phyloP scores from a whole-genome alignment of 768 basidiomycete species.

The Termitomyces sp. region DNA sequence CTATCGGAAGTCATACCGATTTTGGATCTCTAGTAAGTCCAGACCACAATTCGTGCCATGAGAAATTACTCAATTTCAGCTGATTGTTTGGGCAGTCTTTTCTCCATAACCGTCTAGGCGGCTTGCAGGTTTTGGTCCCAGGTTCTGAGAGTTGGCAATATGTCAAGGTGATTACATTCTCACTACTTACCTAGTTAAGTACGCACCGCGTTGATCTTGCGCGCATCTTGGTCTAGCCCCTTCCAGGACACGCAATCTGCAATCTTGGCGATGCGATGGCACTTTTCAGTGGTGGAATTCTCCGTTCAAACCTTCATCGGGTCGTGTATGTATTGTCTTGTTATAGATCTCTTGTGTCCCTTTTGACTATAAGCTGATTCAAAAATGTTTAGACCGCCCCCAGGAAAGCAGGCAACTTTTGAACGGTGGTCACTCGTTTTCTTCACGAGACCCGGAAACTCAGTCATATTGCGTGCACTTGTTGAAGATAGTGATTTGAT shows the following conservation, averaged over 20 bases:
- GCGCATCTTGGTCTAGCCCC: slow-evolving; percentile 25
- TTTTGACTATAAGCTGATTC: not conserved
- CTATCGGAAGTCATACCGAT: slow-evolving; percentile 62
- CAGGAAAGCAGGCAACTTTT: slow-evolving; percentile 46
- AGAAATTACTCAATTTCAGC: slow-evolving; percentile 22
- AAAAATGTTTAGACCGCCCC: slow-evolving; percentile 54
- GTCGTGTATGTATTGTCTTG: slow-evolving; percentile 8
- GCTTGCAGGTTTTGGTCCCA: slow-evolving; percentile 64
- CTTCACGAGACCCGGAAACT: slow-evolving; percentile 62
- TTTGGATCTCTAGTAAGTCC: slow-evolving; percentile 61
- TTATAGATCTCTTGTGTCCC: too few species aligned
- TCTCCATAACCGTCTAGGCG: slow-evolving; percentile 67
- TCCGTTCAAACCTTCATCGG: slow-evolving; percentile 19
- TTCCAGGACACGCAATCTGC: slow-evolving; percentile 52
- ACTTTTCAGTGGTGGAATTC: slow-evolving; percentile 20
- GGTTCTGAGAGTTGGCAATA: slow-evolving; percentile 65
- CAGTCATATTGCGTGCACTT: slow-evolving; percentile 46
- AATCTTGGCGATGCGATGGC: slow-evolving; percentile 36
- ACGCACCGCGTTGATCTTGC: not conserved
- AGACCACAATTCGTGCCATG: slow-evolving; percentile 14
- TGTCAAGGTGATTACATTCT: slow-evolving; percentile 45
- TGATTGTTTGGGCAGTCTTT: slow-evolving; percentile 49
- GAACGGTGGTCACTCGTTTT: slow-evolving; percentile 69
- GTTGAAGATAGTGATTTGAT: slow-evolving; percentile 48
- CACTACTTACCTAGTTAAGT: not conserved